Percentiles rank a stretch among this genome's conserved stretches.
Evolutionary conservation across 164 flowering plant species (phyloP).

Genomic region (Liquidambar formosana): DNA sequence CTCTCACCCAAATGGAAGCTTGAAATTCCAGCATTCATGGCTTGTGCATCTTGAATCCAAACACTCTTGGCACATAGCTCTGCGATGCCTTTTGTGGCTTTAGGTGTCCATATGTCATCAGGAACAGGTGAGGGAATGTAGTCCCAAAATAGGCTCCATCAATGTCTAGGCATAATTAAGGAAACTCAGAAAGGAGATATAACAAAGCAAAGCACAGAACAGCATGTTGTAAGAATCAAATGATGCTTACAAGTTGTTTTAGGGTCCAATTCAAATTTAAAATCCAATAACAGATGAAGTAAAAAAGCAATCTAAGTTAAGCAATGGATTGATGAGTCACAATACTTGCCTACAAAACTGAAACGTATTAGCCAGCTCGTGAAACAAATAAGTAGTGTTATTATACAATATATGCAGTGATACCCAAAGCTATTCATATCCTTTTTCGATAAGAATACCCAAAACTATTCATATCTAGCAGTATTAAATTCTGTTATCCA

Average conservation of each 20-base stretch:
- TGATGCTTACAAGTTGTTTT: background rate
- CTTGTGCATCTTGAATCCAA: constrained; percentile 82
- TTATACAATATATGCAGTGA: background rate
- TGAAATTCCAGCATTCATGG: constrained; percentile 35
- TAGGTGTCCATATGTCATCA: constrained; percentile 77
- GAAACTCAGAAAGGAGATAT: constrained; percentile 16
- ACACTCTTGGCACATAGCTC: constrained; percentile 71
- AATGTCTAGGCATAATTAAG: constrained; percentile 54
- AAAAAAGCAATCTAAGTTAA: background rate
- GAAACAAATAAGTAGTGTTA: background rate
- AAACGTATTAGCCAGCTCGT: background rate
- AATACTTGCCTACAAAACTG: background rate
- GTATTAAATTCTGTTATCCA: too few species aligned
- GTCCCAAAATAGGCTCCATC: constrained; percentile 93
- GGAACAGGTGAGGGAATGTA: constrained; percentile 80
- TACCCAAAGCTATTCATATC: too few species aligned
- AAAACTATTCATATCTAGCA: too few species aligned
- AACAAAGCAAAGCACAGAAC: background rate
- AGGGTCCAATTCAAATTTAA: background rate
- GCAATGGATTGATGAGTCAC: background rate
- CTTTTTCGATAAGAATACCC: too few species aligned
- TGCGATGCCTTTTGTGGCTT: constrained; percentile 76
- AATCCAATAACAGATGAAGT: background rate
- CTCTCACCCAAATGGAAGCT: constrained; percentile 14
- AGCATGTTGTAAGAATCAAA: background rate